Base-by-base conservation (phyloP, 2,329 filamentous ascomycete species). In the Elsinoe ampelina region DNA sequence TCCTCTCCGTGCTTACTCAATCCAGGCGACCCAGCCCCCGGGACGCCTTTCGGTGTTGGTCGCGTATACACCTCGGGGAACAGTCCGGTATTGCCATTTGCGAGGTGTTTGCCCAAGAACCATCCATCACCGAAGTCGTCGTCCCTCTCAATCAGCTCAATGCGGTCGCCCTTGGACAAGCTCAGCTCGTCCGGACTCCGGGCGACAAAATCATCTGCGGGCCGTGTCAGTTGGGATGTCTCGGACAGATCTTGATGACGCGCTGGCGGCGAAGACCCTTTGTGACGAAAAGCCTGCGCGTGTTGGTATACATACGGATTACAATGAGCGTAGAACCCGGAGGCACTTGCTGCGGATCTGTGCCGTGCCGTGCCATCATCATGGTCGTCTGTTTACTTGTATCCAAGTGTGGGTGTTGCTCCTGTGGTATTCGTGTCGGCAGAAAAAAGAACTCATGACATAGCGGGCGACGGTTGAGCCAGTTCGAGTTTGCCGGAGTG, bases 111-210 rank as follows among this genome's bases (percentile, higher is more conserved):
- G 60, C 88, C 82, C 65, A 92, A 70, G 68, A 87, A 95, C 88
- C 87, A 91, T 55, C 89, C 88, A 71, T 95, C 88, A 60, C 87
- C 87, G 70, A 93, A 95, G 69, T 93, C 88, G 69, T 93, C 88
- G 69, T 93, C 88, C 65, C 87, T 81, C 73, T 93, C 88, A 61
- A 92, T 82, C 61, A 95, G 75, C 73, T 92, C 86, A 60, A 95
- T 85, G 61, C 86, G 83, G 66, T 93, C 87, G 64, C 87, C 91
- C 67, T 95, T 95, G 57, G 82, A 77, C 62, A 98, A 78, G 64
- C 83, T 95, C 67, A 98, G 79, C 77, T 98, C 93, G 73, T 98
- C 93, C 58, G 88, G 86, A 71, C 90, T 95, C 63, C 93, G 84
- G 58, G 92, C 91, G 64, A 84, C 77, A 71, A 98, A 97, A 73